Evolutionary conservation across 2,329 filamentous ascomycete species (phyloP).

Genomic region (Trichophyton equinum): DNA sequence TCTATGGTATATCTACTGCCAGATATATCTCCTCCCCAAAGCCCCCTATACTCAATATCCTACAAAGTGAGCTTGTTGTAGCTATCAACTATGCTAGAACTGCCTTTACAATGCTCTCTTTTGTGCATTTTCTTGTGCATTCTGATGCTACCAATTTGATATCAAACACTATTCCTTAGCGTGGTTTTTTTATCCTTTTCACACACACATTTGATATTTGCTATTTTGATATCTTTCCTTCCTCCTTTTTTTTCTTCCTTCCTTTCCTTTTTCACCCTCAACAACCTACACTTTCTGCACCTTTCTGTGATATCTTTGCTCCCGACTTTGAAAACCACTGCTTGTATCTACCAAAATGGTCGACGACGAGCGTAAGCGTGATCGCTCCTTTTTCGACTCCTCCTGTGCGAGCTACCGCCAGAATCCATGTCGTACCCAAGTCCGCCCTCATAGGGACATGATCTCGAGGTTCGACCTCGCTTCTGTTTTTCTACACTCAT

Average conservation of each 20-base stretch:
- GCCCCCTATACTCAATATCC: no score
- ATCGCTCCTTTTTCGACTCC: conserved; percentile 10
- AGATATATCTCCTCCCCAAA: no score
- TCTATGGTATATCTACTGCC: no score
- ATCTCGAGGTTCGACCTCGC: conserved; percentile 9
- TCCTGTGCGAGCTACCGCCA: conserved; percentile 13
- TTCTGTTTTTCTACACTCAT: not conserved
- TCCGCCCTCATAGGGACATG: conserved; percentile 12
- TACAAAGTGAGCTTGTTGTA: no score
- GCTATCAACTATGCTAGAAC: no score
- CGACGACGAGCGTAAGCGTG: not conserved
- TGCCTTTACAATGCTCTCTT: no score
- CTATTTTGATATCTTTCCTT: not conserved
- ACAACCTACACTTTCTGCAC: not conserved
- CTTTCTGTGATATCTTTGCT: not conserved
- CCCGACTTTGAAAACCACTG: not conserved
- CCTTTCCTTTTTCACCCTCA: not conserved
- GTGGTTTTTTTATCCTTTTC: no score
- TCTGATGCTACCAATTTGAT: no score
- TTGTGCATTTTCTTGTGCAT: no score
- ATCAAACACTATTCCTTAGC: no score
- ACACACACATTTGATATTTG: no score
- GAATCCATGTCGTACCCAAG: conserved; percentile 12
- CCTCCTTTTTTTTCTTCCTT: no score
- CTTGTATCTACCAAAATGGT: not conserved